Evolutionary conservation across 805 yeast genomes (phyloP).

Genomic region (Wickerhamomyces alni): DNA sequence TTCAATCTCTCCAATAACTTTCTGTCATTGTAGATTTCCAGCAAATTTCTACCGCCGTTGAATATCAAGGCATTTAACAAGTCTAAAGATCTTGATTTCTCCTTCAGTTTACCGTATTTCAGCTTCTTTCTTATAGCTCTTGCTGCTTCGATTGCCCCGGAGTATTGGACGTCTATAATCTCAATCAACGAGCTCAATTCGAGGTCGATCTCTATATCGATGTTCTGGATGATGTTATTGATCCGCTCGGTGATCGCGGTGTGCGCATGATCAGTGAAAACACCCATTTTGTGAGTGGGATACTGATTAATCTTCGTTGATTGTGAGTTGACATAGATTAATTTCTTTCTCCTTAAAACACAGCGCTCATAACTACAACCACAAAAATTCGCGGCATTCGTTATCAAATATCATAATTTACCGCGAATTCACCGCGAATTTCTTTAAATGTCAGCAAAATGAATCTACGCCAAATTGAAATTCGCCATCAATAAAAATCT

Average conservation of each 20-base stretch:
- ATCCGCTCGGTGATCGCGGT: conserved; percentile 66
- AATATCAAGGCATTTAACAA: conserved; percentile 54
- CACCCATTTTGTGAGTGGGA: conserved; percentile 52
- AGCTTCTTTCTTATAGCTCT: conserved; percentile 83
- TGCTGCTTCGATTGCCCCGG: conserved; percentile 68
- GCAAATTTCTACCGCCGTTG: conserved; percentile 37
- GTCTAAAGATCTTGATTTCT: conserved; percentile 64
- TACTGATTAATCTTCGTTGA: no score
- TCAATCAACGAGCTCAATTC: conserved; percentile 29
- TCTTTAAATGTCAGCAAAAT: no score
- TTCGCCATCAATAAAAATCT: no score
- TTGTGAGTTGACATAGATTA: no score
- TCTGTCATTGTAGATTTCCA: conserved; percentile 55
- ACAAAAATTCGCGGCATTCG: no score
- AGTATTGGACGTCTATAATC: conserved; percentile 29
- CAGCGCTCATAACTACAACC: no score
- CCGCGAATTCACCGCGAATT: no score
- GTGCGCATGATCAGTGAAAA: conserved; percentile 53
- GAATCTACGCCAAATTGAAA: no score
- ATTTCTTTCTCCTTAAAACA: no score
- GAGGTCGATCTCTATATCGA: conserved; percentile 26
- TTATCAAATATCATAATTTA: no score
- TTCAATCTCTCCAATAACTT: conserved; percentile 60
- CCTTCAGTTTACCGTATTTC: conserved; percentile 69
- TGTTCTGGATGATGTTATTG: conserved; percentile 38